Conservation (phyloP, 2,329 filamentous ascomycete species). For the Piedraia hortae region DNA sequence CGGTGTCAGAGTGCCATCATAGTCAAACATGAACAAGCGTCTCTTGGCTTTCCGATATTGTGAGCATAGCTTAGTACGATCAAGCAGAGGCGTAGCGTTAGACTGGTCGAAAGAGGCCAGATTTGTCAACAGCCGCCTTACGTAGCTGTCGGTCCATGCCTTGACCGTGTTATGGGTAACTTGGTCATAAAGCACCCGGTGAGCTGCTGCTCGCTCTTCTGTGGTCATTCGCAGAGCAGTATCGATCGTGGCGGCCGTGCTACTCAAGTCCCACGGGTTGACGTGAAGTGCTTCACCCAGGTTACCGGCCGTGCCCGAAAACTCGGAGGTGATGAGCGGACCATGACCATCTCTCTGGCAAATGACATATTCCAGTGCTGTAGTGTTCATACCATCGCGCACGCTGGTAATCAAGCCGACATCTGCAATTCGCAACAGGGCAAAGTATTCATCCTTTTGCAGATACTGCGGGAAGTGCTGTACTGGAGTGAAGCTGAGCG, state of each 20-base stretch:
- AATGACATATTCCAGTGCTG: slow-evolving; percentile 77
- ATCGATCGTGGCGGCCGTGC: slow-evolving; percentile 63
- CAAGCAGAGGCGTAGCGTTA: slow-evolving; percentile 54
- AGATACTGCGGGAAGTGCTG: slow-evolving; percentile 90
- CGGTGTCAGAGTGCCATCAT: slow-evolving; percentile 84
- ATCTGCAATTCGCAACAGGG: slow-evolving; percentile 67
- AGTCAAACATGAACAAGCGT: slow-evolving; percentile 94
- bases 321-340: slow-evolving; percentile 81
- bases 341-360: slow-evolving; percentile 71
- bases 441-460: slow-evolving; percentile 73
- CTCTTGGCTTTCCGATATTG: slow-evolving; percentile 50
- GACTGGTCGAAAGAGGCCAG: slow-evolving; percentile 49
- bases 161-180: slow-evolving; percentile 70
- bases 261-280: slow-evolving; percentile 78
- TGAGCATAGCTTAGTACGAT: slow-evolving; percentile 41
- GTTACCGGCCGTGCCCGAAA: slow-evolving; percentile 76
- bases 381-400: slow-evolving; percentile 93
- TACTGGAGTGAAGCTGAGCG: slow-evolving; percentile 65
- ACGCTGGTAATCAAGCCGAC: slow-evolving; percentile 89
- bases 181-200: slow-evolving; percentile 50
- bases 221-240: slow-evolving; percentile 49
- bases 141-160: slow-evolving; percentile 54
- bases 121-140: slow-evolving; percentile 54
- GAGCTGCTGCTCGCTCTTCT: slow-evolving; percentile 37
- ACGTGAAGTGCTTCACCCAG: slow-evolving; percentile 74